phyloP scores from a whole-genome alignment of 306 rosid species.

The Cucurbita moschata region DNA sequence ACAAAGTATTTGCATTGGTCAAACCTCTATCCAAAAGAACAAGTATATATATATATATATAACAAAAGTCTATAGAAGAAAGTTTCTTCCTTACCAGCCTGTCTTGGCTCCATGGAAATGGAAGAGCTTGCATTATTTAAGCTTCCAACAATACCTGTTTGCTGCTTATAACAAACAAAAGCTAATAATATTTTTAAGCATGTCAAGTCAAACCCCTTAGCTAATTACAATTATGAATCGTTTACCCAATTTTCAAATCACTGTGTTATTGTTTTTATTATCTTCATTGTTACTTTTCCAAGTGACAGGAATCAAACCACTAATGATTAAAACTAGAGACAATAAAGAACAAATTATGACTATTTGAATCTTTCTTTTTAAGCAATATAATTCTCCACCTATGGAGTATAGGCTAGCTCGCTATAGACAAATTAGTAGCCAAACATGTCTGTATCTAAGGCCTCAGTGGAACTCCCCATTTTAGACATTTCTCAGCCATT shows the following conservation, averaged over 20 bases:
- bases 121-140: conserved; percentile 1
- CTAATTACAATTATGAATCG: neutral
- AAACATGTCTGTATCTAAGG: conserved; percentile 36
- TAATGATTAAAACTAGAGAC: neutral
- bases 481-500: conserved; percentile 68
- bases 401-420: neutral
- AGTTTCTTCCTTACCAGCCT: conserved; percentile 2
- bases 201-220: neutral
- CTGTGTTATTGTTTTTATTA: neutral
- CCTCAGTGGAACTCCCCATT: conserved; percentile 54
- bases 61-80: neutral
- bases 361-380: neutral
- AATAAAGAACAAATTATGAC: neutral
- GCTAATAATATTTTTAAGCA: neutral
- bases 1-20: neutral
- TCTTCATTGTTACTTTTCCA: conserved; percentile 4
- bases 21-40: neutral
- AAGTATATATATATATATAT: neutral
- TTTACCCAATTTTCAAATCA: neutral
- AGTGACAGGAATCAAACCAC: conserved; percentile 4
- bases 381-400: neutral
- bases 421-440: conserved; percentile 6
- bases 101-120: conserved; percentile 2
- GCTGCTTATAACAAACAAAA: conserved; percentile 1
- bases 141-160: neutral